A percentile compares a stretch with the other conserved stretches of the same genome.
Conservation (phyloP, 1,139 yeast genomes). For the Meyerozyma smithsonii region DNA sequence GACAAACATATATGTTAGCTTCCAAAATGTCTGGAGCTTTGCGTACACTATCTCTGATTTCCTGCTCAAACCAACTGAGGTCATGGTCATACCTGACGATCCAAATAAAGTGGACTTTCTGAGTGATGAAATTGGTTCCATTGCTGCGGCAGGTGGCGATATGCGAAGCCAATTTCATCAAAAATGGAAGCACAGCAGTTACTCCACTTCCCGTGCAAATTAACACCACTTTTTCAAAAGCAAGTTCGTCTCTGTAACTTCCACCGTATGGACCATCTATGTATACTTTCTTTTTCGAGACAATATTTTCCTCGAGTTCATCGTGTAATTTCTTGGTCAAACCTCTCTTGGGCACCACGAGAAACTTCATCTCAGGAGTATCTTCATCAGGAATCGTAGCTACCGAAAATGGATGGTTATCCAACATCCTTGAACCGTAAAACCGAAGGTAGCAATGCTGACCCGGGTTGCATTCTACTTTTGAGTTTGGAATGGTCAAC, state of each 20-base stretch:
- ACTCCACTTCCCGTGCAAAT: conserved; percentile 53
- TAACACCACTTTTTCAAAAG: conserved; percentile 46
- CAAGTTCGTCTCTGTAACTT: conserved; percentile 39
- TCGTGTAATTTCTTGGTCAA: conserved; percentile 34
- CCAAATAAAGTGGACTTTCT: conserved; percentile 46
- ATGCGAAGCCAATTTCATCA: conserved; percentile 21
- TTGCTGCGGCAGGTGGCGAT: conserved; percentile 10
- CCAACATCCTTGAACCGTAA: conserved; percentile 40
- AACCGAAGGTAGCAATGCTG: conserved; percentile 56
- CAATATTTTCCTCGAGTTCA: conserved; percentile 22
- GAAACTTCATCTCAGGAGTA: conserved; percentile 35
- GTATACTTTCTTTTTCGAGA: conserved; percentile 28
- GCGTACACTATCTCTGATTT: conserved; percentile 27
- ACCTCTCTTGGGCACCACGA: conserved; percentile 51
- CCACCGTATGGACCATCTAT: conserved; percentile 71
- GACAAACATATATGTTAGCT: conserved; percentile 23
- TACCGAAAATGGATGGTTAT: conserved; percentile 64
- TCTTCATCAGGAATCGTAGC: conserved; percentile 26
- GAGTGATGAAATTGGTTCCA: conserved; percentile 15
- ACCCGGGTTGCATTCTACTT: conserved; percentile 52
- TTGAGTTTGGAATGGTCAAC: conserved; percentile 33
- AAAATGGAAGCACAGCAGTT: conserved; percentile 49
- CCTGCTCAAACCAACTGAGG: conserved; percentile 41
- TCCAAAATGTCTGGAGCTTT: conserved; percentile 21
- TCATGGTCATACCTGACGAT: conserved; percentile 32